Evolutionary conservation across 1,139 yeast species (phyloP), one percentile per base, ranked within the genome.

Genomic region (Pneumocystis canis): DNA sequence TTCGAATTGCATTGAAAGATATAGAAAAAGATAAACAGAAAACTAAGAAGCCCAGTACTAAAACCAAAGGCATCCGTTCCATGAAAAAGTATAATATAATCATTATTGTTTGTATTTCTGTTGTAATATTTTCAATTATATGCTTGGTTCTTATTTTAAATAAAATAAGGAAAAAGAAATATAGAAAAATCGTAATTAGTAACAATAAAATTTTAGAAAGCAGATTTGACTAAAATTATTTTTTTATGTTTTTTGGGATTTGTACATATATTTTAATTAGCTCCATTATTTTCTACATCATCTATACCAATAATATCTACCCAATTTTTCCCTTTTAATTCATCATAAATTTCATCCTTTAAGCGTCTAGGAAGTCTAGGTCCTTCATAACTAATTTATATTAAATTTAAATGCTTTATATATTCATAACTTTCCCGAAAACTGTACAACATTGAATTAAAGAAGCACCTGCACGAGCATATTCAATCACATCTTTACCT

Each of bases 401-500:
- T 47, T 47, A 47, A 47, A 25, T 47, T 47, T 47, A 47, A 11
- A 47, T n/a, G 11, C 9, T 11, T 25, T 47, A 25, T 47, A 25
- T n/a, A 25, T 7, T n/a, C 25, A 28, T 14, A 47, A 47, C 54
- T 47, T 47, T 47, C 54, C 54, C 97, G 74, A 88, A 87, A 1
- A 95, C 84, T 11, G 97, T 90, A 75, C 89, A 89, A 63, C 89
- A 75, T 73, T 90, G 88, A 59, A 90, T 83, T 71, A 84, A 87
- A 40, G 87, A 80, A 16, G 98, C 97, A 65, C 98, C 98, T 1
- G 97, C 96, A 70, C 81, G 83, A 41, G 94, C 96, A 74, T 85
- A 92, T 69, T 90, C 97, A 63, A 90, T 76, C 0, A 90, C 97
- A 72, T 90, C 97, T 69, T 83, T 79, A 64, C 96, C 97, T 53